Percentiles rank a stretch among this genome's conserved stretches.
These are phyloP conservation scores for Trichoderma arundinaceum DNA, from an alignment of 2,329 filamentous ascomycete genomes.

Conservation along the genomic window DNA sequence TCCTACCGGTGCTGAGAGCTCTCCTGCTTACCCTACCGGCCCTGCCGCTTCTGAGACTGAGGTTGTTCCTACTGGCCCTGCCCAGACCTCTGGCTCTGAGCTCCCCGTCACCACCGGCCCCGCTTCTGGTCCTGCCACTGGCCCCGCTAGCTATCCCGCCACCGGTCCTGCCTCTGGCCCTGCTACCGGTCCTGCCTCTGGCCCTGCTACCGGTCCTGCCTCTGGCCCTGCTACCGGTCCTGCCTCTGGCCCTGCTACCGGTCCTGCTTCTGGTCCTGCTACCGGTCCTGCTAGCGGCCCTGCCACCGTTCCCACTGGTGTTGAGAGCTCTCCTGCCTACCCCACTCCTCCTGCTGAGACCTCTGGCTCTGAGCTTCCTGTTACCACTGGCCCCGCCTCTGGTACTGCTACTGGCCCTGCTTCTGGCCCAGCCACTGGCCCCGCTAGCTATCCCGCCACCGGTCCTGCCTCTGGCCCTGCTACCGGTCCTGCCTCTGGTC, in stretches of 20 bases:
- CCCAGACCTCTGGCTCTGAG: slow-evolving; percentile 5
- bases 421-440: background rate
- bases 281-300: slow-evolving; percentile 33
- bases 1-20: slow-evolving; percentile 13
- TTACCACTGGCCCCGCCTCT: background rate
- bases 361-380: slow-evolving; percentile 31
- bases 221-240: slow-evolving; percentile 8
- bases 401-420: background rate
- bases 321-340: background rate
- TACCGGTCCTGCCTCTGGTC: slow-evolving; percentile 34
- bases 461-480: background rate
- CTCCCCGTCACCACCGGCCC: slow-evolving; percentile 29
- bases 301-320: background rate
- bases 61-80: slow-evolving; percentile 35
- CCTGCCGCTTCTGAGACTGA: background rate
- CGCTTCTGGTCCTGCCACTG: slow-evolving; percentile 4
- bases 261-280: slow-evolving; percentile 28
- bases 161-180: slow-evolving; percentile 34
- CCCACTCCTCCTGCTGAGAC: slow-evolving; percentile 35
- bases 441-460: background rate
- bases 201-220: slow-evolving; percentile 28
- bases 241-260: slow-evolving; percentile 23
- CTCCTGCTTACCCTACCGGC: background rate
- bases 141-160: background rate
- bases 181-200: slow-evolving; percentile 22